These are phyloP conservation scores for Raphanus hybrid DNA, from an alignment of 441 rosid genomes.

Conservation along the genomic window DNA sequence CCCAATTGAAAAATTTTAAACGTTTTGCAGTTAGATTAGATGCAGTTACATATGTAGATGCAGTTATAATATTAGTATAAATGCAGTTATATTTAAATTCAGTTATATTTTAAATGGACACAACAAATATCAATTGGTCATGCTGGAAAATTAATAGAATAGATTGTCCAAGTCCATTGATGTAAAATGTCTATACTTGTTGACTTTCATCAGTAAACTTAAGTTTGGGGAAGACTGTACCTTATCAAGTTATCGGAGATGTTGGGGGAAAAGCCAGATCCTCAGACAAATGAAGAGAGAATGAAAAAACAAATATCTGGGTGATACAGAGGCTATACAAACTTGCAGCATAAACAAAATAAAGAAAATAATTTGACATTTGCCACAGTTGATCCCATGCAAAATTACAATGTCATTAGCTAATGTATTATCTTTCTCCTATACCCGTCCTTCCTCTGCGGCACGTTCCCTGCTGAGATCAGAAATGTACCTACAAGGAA, in stretches of 20 bases:
- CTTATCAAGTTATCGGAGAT: background rate
- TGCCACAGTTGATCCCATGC: background rate
- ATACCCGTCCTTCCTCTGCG: background rate
- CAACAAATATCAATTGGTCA: too few relatives aligned
- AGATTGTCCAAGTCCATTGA: background rate
- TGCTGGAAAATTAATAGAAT: too few relatives aligned
- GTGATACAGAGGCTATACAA: background rate
- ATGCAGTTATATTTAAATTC: too few relatives aligned
- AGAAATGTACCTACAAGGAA: slow-evolving; percentile 17
- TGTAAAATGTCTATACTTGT: background rate
- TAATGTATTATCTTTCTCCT: background rate
- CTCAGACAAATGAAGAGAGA: background rate
- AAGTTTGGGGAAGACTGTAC: background rate
- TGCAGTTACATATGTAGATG: too few relatives aligned
- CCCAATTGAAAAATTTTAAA: too few relatives aligned
- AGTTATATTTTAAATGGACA: too few relatives aligned
- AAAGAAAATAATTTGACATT: background rate
- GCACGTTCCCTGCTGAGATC: background rate
- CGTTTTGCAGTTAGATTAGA: too few relatives aligned
- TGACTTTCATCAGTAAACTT: background rate
- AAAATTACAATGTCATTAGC: background rate
- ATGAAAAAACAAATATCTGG: background rate
- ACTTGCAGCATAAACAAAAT: background rate
- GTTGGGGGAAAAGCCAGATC: background rate
- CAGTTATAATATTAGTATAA: too few relatives aligned